Base-by-base conservation (phyloP, 2,329 filamentous ascomycete species). In the Aspergillus transmontanensis region DNA sequence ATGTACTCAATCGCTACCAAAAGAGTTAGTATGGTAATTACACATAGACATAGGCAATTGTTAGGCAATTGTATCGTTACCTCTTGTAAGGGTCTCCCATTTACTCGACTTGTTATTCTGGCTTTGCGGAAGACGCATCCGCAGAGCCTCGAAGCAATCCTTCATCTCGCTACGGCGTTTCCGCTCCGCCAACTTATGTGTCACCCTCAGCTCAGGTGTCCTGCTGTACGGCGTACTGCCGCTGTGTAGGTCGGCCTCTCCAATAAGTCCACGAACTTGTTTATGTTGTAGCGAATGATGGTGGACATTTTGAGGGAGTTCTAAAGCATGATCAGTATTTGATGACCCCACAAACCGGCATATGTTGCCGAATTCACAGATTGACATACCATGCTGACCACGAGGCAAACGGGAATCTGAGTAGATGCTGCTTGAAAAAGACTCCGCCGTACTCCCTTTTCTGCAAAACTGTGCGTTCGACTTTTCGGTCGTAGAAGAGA, bases 121-220 rank as follows among this genome's bases (percentile, higher is more conserved):
- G 60, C 72, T 77, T 19, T 79, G 74, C 4, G 82, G 82, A 1
- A 84, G 74, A 34, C 80, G 78, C 43, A 76, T 69, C 34, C 82
- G 76, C 50, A 84, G 69, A 23, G 76, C 72, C 68, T 84, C 82
- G 64, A 84, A 84, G 57, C 81, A 82, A 68, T 83, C 81, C 64
- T 84, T 84, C 82, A 84, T 84, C 65, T 84, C 82, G 61, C 81
- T 83, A 53, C 82, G 80, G 43, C 82, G 80, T 69, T 84, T 84
- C 19, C 82, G 76, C 73, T 84, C 82, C 19, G 82, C 82, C 30
- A 84, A 69, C 64, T 84, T 84, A 65, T 84, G 82, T 11, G 81
- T 83, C 19, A 83, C 79, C 54, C 82, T 75, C 50, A 84, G 71
- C 68, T 83, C 82, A 2, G 82, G 82, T 2, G 82, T 84, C 50